Evolutionary conservation across 805 yeast genomes (phyloP).

Genomic region (Ascoidea tarda): DNA sequence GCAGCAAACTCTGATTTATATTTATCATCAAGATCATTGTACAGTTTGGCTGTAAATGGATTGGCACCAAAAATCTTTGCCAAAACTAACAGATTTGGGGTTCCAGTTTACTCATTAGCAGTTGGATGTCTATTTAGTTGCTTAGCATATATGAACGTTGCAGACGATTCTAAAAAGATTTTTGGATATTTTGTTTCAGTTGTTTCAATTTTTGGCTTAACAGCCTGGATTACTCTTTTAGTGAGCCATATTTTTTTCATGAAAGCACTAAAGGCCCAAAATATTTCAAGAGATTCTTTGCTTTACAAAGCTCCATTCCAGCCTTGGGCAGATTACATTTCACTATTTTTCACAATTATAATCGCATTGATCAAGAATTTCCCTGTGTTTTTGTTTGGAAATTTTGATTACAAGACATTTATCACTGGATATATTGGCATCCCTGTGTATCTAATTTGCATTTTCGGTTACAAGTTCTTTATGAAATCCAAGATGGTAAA

Average conservation of each 20-base stretch:
- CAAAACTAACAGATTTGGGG: constrained; percentile 52
- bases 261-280: constrained; percentile 55
- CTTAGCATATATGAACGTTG: constrained; percentile 58
- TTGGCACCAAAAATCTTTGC: constrained; percentile 60
- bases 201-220: constrained; percentile 60
- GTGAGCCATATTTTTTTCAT: constrained; percentile 54
- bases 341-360: constrained; percentile 37
- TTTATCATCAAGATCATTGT: constrained; percentile 62
- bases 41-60: constrained; percentile 59
- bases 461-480: constrained; percentile 44
- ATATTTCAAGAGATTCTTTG: constrained; percentile 37
- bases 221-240: constrained; percentile 63
- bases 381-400: constrained; percentile 52
- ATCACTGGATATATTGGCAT: constrained; percentile 71
- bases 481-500: constrained; percentile 32
- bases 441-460: constrained; percentile 43
- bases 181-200: constrained; percentile 64
- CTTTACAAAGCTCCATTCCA: constrained; percentile 56
- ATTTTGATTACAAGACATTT: constrained; percentile 48
- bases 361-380: constrained; percentile 56
- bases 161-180: constrained; percentile 38
- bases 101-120: constrained; percentile 45
- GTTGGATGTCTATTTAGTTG: constrained; percentile 32
- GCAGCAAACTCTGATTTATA: constrained; percentile 74
- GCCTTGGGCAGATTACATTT: constrained; percentile 52